Conservation (phyloP, 2,329 filamentous ascomycete genomes). For the Phaeomoniella chlamydospora region DNA sequence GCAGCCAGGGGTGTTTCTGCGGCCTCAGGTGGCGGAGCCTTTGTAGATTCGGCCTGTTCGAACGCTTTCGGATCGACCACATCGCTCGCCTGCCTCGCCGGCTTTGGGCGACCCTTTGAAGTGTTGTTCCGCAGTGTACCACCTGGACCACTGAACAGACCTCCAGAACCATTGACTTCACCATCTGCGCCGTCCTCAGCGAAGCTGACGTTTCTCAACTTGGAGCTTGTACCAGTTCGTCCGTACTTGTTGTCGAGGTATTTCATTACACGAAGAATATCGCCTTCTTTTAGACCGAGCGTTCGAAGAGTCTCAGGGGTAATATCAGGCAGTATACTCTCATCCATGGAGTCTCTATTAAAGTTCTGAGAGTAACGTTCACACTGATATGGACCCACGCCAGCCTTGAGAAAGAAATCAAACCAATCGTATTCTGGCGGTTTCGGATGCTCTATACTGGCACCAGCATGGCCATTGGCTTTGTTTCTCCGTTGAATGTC, state of each 20-base stretch:
- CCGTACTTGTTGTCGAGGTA: conserved; percentile 67
- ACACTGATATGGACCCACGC: conserved; percentile 82
- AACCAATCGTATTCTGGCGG: conserved; percentile 87
- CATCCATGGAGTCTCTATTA: conserved; percentile 83
- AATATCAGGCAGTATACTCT: conserved; percentile 81
- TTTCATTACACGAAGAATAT: conserved; percentile 92
- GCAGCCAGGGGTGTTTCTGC: conserved; percentile 34
- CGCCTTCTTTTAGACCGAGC: conserved; percentile 85
- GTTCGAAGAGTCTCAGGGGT: conserved; percentile 70
- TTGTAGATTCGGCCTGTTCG: conserved; percentile 38
- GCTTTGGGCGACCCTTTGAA: conserved; percentile 75
- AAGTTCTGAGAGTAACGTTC: conserved; percentile 90
- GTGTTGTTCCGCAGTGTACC: conserved; percentile 88
- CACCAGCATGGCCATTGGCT: conserved; percentile 22
- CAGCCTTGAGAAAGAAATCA: conserved; percentile 88
- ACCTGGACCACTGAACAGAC: conserved; percentile 86
- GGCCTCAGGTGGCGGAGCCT: conserved; percentile 21
- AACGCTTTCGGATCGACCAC: conserved; percentile 80
- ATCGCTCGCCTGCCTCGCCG: conserved; percentile 73
- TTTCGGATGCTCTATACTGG: conserved; percentile 14
- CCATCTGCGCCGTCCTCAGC: conserved; percentile 30
- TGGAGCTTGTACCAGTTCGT: conserved; percentile 42
- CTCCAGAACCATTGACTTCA: conserved; percentile 44
- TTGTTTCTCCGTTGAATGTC: conserved; percentile 51
- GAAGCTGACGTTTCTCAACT: conserved; percentile 32